Base-by-base conservation (phyloP, 805 yeast genomes). In the Cyberlindnera subsufficiens region DNA sequence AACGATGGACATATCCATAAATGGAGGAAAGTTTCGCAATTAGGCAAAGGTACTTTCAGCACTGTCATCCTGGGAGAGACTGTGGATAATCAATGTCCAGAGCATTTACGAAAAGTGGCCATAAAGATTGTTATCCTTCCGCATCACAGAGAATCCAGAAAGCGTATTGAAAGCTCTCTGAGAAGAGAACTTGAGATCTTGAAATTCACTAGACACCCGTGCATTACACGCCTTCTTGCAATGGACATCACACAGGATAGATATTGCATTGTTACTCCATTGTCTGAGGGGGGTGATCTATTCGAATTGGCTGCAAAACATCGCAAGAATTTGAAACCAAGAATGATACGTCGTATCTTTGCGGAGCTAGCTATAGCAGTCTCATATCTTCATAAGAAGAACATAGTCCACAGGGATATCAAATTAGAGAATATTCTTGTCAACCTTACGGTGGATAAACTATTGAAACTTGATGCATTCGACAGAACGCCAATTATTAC, bases 391-490 rank as follows among this genome's bases (percentile, higher is more conserved):
- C 99, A 93, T 60, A 54, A 60, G 4, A 65, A 75, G 43, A 63
- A 74, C 46, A 77, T 90, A 22, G 86, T 90, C 8, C 99, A 93
- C 63, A 78, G 98, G 45, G 99, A 93, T 58, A 75, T 93, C 52
- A 93, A 93, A 65, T 69, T 91, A 36, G 99, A 93, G 55, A 93
- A 89, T 54, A 69, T 88, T 2, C 62, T 88, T n/a, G 56, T 80
- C 19, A 72, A 71, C 31, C 55, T 65, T 34, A 55, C 69, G 0
- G 56, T 66, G 3, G 62, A 61, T 1, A 68, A 65, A 9, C 51
- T 67, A 8, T 19, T 49, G 2, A 3, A 32, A 18, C 47, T 46
- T 34, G 51, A 53, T 36, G 6, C n/a, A 14, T 47, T 39, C 16
- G 52, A 20, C 37, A 6, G 35, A 5, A 56, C 45, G 4, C 70